A percentile compares a stretch with the other conserved stretches of the same genome.
Conservation (phyloP, 2,329 filamentous ascomycete genomes). For the Phoma herbarum region DNA sequence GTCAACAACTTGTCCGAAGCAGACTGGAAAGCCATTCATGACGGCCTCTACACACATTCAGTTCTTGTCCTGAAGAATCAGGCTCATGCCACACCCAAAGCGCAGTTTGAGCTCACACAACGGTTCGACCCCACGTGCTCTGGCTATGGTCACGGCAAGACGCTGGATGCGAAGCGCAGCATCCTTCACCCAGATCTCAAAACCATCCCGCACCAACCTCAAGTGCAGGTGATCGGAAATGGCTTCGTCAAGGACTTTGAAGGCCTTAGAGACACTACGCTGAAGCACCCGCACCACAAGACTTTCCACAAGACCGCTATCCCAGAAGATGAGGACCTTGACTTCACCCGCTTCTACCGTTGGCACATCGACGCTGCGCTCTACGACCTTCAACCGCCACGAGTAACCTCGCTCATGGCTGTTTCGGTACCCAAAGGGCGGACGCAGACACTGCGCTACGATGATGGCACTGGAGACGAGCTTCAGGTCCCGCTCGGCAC, state of each 20-base stretch:
- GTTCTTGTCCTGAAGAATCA: slow-evolving; percentile 77
- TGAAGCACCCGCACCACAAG: slow-evolving; percentile 79
- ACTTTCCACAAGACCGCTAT: slow-evolving; percentile 76
- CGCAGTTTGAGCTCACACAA: slow-evolving; percentile 77
- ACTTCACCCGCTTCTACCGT: slow-evolving; percentile 71
- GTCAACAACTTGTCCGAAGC: slow-evolving; percentile 21
- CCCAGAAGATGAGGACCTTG: slow-evolving; percentile 66
- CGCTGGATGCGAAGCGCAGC: slow-evolving; percentile 69
- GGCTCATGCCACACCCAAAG: slow-evolving; percentile 68
- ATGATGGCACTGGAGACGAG: slow-evolving; percentile 73
- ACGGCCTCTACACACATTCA: slow-evolving; percentile 73
- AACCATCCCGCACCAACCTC: slow-evolving; percentile 80
- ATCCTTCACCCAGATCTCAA: slow-evolving; percentile 82
- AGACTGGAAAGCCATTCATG: slow-evolving; percentile 70
- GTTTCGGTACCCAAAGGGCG: slow-evolving; percentile 72
- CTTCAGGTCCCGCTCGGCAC: slow-evolving; percentile 76
- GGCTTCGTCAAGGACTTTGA: slow-evolving; percentile 75
- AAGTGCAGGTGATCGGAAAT: slow-evolving; percentile 83
- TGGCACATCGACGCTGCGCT: slow-evolving; percentile 85
- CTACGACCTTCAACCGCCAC: slow-evolving; percentile 77
- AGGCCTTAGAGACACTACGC: slow-evolving; percentile 71
- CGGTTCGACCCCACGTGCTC: slow-evolving; percentile 73
- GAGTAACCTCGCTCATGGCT: slow-evolving; percentile 76
- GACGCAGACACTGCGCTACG: slow-evolving; percentile 72
- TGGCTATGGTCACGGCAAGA: slow-evolving; percentile 79